These are phyloP conservation scores for Xylaria arbuscula DNA, from an alignment of 2,329 filamentous ascomycete species.

Conservation along the genomic window DNA sequence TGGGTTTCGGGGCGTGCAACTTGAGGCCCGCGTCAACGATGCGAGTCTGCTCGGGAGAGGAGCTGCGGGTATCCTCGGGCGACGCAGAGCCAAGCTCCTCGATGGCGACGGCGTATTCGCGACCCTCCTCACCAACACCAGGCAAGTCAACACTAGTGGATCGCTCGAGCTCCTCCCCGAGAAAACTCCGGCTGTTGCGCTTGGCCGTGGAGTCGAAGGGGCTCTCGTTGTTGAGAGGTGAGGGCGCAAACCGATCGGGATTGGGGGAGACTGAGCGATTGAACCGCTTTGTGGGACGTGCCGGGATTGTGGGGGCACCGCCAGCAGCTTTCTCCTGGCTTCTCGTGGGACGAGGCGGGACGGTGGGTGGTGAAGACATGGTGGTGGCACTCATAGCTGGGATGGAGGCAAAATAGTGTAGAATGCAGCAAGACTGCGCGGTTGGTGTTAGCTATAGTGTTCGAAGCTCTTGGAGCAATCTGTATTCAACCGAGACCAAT, in stretches of 20 bases:
- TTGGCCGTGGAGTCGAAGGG: constrained; percentile 62
- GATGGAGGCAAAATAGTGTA: constrained; percentile 17
- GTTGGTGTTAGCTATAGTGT: constrained; percentile 42
- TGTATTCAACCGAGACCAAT: constrained; percentile 37
- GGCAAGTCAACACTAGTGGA: constrained; percentile 84
- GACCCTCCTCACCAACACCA: constrained; percentile 88
- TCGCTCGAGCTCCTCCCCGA: constrained; percentile 64
- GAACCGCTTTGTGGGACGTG: constrained; percentile 74
- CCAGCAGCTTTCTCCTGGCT: constrained; percentile 59
- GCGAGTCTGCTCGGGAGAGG: constrained; percentile 77
- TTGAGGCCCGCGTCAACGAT: constrained; percentile 84
- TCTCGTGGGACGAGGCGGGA: constrained; percentile 68
- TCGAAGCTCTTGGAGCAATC: constrained; percentile 38
- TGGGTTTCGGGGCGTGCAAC: constrained; percentile 89
- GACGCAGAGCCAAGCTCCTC: constrained; percentile 59
- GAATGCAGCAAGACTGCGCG: constrained; percentile 21
- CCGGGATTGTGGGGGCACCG: constrained; percentile 76
- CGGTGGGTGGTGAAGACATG: constrained; percentile 61
- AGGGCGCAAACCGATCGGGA: constrained; percentile 83
- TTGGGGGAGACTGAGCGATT: constrained; percentile 82
- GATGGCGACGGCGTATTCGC: constrained; percentile 77
- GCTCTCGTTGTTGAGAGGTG: constrained; percentile 85
- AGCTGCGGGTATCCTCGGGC: constrained; percentile 52
- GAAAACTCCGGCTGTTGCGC: constrained; percentile 53
- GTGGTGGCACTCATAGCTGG: constrained; percentile 62